Evolutionary conservation across 768 basidiomycete genomes (phyloP), one percentile per base, ranked within the genome.

Genomic region (Boletus sp.): DNA sequence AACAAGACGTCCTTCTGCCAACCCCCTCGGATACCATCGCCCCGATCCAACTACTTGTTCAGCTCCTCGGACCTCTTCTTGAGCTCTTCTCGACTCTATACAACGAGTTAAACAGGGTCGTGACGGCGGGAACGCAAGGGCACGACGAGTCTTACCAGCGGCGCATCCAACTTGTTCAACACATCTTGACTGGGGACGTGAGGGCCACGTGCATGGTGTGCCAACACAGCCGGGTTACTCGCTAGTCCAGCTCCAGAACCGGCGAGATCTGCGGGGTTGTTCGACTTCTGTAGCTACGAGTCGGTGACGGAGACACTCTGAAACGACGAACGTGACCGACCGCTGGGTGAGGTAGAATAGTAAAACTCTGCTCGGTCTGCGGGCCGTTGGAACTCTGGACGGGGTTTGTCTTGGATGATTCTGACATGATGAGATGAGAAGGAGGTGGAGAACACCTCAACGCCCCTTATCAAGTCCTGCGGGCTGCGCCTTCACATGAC

Each of bases 261-360:
- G 35, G 39, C 44, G 45, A 82, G 77, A 63, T 86, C 82, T 10
- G 76, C 73, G 14, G 85, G 85, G 61, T 87, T 75, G 59, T 87
- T 86, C 6, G 81, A 74, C 74, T 78, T 84, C 85, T 87, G 56
- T 36, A 20, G 30, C 1, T 14, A 37, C 7, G 15, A 1, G 20
- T 47, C 5, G 39, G 35, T 32, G 5, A 30, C 3, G 10, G 2
- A 24, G 37, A 29, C 15, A 10, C 7, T 18, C 41, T 32, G 40
- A 54, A 15, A 45, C 2, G 4, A 36, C 4, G 10, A 18, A 35
- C 59, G 45, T 32, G 3, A 64, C 79, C 47, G 63, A 84, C 84
- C 62, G 85, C 84, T 48, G 85, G 86, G 65, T 86, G 83, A 20
- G 86, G 86, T 55, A 79, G 76, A 64, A 82, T 86, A 47, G 70